These are phyloP conservation scores for Glaciozyma antarctica DNA, from an alignment of 768 basidiomycete species.

Conservation along the genomic window DNA sequence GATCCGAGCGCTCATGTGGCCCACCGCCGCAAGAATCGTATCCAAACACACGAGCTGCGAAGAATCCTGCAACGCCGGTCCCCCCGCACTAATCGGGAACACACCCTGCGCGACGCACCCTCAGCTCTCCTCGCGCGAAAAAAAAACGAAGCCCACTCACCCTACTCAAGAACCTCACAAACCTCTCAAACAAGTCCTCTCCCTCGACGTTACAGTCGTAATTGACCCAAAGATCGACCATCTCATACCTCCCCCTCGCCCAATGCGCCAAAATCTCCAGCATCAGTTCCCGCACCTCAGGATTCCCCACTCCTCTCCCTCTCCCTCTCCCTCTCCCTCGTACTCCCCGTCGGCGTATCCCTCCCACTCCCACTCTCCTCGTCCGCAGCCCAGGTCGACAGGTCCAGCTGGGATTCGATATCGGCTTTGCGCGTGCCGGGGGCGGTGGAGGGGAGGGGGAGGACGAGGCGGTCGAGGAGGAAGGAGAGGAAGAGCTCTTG, in stretches of 20 bases:
- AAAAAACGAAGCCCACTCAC: constrained; percentile 42
- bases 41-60: constrained; percentile 83
- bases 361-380: constrained; percentile 9
- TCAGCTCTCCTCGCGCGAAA: not conserved
- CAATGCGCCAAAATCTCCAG: constrained; percentile 77
- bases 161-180: constrained; percentile 67
- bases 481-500: constrained; percentile 92
- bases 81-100: constrained; percentile 57
- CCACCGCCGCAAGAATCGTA: constrained; percentile 71
- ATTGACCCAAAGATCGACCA: constrained; percentile 91
- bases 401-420: constrained; percentile 30
- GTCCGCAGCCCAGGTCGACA: constrained; percentile 31
- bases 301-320: constrained; percentile 41
- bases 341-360: not conserved
- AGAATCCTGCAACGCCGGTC: constrained; percentile 51
- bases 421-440: constrained; percentile 25
- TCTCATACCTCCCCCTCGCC: constrained; percentile 66
- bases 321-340: constrained; percentile 5
- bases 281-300: constrained; percentile 79
- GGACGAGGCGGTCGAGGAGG: constrained; percentile 75
- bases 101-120: constrained; percentile 51
- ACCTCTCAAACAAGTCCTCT: constrained; percentile 86
- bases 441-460: constrained; percentile 8
- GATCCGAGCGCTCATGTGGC: constrained; percentile 68
- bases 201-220: constrained; percentile 96